Evolutionary conservation across 2,329 filamentous ascomycete genomes (phyloP), one percentile per base, ranked within the genome.

Genomic region (Teratosphaeria pseudoeucalypti): DNA sequence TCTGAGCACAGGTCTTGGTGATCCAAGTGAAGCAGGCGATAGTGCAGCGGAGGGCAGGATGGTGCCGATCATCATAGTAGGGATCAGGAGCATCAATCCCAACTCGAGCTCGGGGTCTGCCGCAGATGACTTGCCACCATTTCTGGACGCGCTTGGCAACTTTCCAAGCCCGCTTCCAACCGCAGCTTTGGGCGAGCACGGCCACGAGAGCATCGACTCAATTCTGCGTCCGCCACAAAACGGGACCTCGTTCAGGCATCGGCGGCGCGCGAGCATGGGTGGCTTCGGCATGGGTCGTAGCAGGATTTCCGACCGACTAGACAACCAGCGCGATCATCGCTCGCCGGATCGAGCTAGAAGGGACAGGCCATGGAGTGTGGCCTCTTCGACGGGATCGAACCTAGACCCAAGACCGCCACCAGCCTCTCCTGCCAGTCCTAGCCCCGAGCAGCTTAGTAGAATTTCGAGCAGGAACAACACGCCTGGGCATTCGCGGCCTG

Each of bases 11-110:
- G 62, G 60, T 23, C 37, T 60, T 7, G 62, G 60, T 39, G 59
- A 62, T 23, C 56, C 57, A 27, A 58, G 73, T 52, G 67, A 74
- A 34, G 65, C 66, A 26, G 60, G 73, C 53, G 76, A 76, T 26
- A 75, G 76, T 43, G 75, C 75, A 57, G 61, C 68, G 27, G 79
- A 80, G 59, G 81, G 81, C 54, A 78, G 85, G 26, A 85, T 85
- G 72, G 82, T 87, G 47, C 86, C 85, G 9, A 80, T 88, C 62
- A 86, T 88, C 52, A 85, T 88, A 57, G 85, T 88, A 49, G 85
- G 85, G 58, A 86, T 88, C 58, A 77, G 85, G 57, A 86, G 85
- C 29, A 84, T 87, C 60, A 83, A 81, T 34, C 79, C 83, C 23
- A 73, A 72, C 55, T 76, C 76, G 29, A 77, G 76, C 63, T 63